phyloP scores from a whole-genome alignment of 2,329 filamentous ascomycete species.

The Apiospora phragmitis region DNA sequence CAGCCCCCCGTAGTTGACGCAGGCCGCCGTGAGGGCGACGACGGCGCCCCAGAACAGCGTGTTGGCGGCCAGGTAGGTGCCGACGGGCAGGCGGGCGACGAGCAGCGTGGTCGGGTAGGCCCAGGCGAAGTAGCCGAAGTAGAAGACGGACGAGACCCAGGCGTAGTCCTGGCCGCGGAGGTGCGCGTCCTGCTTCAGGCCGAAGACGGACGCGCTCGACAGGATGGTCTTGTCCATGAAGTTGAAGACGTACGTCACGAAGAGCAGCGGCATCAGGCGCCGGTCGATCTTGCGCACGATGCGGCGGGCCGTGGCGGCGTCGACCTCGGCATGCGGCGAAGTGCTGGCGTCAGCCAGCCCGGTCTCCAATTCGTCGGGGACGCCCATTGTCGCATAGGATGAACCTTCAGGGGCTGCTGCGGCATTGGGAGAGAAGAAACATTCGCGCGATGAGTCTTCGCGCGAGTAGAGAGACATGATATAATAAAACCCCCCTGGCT shows the following conservation, averaged over 20 bases:
- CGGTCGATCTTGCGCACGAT: slow-evolving; percentile 26
- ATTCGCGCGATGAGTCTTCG: not conserved
- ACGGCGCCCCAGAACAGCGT: slow-evolving; percentile 52
- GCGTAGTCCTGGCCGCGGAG: slow-evolving; percentile 45
- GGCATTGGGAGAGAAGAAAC: not conserved
- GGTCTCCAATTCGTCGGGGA: not conserved
- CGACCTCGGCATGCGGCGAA: not conserved
- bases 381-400: not conserved
- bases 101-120: slow-evolving; percentile 51
- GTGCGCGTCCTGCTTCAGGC: slow-evolving; percentile 47
- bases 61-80: slow-evolving; percentile 47
- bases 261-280: slow-evolving; percentile 24
- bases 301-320: slow-evolving; percentile 16
- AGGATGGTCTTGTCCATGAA: slow-evolving; percentile 43
- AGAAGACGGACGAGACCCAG: slow-evolving; percentile 48
- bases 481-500: not conserved
- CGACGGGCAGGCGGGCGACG: slow-evolving; percentile 47
- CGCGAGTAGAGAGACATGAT: not conserved
- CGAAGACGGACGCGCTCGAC: slow-evolving; percentile 57
- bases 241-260: slow-evolving; percentile 28
- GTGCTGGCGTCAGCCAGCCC: not conserved
- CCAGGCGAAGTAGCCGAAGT: slow-evolving; percentile 50
- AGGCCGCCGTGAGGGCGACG: slow-evolving; percentile 46
- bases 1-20: slow-evolving; percentile 49
- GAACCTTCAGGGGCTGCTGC: not conserved